A percentile compares a stretch with the other conserved stretches of the same genome.
phyloP scores from a whole-genome alignment of 2,329 filamentous ascomycete species.

The Capronia americana region DNA sequence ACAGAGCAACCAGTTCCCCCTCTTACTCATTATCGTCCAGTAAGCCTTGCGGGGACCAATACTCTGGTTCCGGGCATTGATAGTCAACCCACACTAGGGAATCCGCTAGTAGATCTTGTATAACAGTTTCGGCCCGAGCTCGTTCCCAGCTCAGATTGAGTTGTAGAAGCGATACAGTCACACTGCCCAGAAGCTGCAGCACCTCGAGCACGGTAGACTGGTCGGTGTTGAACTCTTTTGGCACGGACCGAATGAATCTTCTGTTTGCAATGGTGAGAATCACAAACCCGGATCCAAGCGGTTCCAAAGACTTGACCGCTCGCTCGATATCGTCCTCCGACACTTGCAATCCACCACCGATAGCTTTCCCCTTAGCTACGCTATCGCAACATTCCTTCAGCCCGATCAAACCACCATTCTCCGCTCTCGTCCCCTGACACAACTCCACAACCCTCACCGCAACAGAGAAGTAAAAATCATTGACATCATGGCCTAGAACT shows the following conservation, averaged over 20 bases:
- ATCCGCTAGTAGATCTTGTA: constrained; percentile 87
- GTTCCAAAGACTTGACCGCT: constrained; percentile 84
- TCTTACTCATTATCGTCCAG: constrained; percentile 51
- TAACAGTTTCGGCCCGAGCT: constrained; percentile 82
- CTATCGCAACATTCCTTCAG: constrained; percentile 79
- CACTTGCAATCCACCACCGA: constrained; percentile 77
- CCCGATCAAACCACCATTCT: constrained; percentile 92
- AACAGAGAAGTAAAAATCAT: constrained; percentile 98
- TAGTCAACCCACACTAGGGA: constrained; percentile 94
- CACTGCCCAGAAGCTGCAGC: constrained; percentile 85
- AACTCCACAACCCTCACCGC: constrained; percentile 95
- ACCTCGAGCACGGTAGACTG: constrained; percentile 92
- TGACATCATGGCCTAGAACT: constrained; percentile 86
- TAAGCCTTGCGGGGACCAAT: constrained; percentile 70
- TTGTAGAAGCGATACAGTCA: constrained; percentile 87
- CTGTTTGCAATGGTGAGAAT: constrained; percentile 83
- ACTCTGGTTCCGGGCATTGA: constrained; percentile 85
- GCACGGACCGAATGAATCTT: constrained; percentile 88
- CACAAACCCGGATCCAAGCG: constrained; percentile 85
- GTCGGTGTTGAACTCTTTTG: constrained; percentile 93
- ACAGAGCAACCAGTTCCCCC: neutral
- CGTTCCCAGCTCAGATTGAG: constrained; percentile 85
- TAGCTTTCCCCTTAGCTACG: constrained; percentile 73
- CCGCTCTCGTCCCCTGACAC: constrained; percentile 80
- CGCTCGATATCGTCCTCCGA: constrained; percentile 92